These are phyloP conservation scores for Pseudevernia furfuracea DNA, from an alignment of 495 filamentous ascomycete species.

Conservation along the genomic window DNA sequence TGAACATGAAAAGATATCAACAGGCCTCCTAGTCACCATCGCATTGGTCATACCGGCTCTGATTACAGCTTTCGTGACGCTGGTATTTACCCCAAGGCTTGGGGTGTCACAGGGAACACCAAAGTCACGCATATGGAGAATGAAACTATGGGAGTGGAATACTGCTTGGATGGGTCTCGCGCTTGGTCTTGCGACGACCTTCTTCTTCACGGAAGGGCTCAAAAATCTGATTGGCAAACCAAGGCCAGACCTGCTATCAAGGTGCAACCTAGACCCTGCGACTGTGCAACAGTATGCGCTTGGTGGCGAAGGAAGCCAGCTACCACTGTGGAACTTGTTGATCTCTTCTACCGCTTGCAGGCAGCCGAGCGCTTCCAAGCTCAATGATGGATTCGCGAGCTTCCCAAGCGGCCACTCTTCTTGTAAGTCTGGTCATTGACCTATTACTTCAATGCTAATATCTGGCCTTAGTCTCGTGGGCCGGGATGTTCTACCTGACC, in stretches of 20 bases:
- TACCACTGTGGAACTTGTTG: conserved; percentile 40
- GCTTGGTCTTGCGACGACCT: conserved; percentile 46
- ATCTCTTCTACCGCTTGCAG: conserved; percentile 49
- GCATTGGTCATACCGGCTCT: conserved; percentile 46
- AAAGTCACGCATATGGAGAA: conserved; percentile 29
- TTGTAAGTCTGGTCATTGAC: conserved; percentile 37
- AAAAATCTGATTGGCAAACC: conserved; percentile 60
- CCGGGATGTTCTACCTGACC: conserved; percentile 55
- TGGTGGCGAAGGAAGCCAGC: conserved; percentile 41
- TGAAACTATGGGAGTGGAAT: conserved; percentile 60
- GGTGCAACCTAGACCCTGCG: conserved; percentile 51
- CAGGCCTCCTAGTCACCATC: conserved; percentile 41
- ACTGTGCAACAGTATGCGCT: conserved; percentile 39
- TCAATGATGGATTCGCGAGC: conserved; percentile 55
- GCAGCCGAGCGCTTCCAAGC: conserved; percentile 33
- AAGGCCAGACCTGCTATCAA: conserved; percentile 53
- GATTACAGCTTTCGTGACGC: conserved; percentile 41
- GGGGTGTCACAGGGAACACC: conserved; percentile 8
- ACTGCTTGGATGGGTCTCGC: conserved; percentile 57
- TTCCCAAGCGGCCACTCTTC: conserved; percentile 67
- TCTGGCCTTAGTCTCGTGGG: conserved; percentile 55
- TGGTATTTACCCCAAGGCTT: conserved; percentile 41
- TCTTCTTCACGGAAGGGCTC: conserved; percentile 52
- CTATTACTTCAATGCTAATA: conserved; percentile 6
- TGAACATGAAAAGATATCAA: conserved; percentile 48